Base-by-base conservation (phyloP, 179 eudicot species). In the Actinidia arguta region DNA sequence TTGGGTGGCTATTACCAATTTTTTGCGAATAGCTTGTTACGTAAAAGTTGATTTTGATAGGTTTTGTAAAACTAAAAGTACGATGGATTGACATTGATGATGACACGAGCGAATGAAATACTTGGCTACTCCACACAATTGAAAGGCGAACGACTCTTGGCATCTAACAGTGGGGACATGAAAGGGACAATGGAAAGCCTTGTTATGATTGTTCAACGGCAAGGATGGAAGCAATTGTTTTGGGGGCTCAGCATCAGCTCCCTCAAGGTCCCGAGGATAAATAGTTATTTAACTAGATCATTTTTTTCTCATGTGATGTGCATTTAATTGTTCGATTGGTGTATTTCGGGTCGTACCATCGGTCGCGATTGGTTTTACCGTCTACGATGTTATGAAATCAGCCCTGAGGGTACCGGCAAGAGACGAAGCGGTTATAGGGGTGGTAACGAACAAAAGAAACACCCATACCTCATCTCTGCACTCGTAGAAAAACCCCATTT, bases 181-280 rank as follows among this genome's bases (percentile, higher is more conserved):
- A 90, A 83, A n/a, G n/a, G 97, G 75, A 95, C 98, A 18, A 78
- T 92, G 73, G 90, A 92, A 80, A 92, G 91, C 63, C 94, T 95
- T 61, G 39, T 82, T 17, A 83, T 63, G 87, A 95, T 95, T 82
- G 86, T 89, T 71, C 90, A 87, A 78, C 88, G 83, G 76, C 94
- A 95, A 87, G 98, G 99, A 46, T 95, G 95, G 94, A 93, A 89
- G 85, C 97, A 91, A 51, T 85, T 95, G 80, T 95, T 95, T 85
- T 94, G 98, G 1, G 99, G 99, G 75, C 93, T 95, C 78, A 95
- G 99, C 87, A 85, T 95, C 78, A 95, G 94, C 86, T 95, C 94
- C 84, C 82, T 94, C 59, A 95, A 93, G 97, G 99, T 93, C n/a
- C 36, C 36, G 77, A 78, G 83, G 9, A 22, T 70, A 36, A 24